phyloP scores from a whole-genome alignment of 2,329 filamentous ascomycete genomes.

The Colletotrichum camelliae region DNA sequence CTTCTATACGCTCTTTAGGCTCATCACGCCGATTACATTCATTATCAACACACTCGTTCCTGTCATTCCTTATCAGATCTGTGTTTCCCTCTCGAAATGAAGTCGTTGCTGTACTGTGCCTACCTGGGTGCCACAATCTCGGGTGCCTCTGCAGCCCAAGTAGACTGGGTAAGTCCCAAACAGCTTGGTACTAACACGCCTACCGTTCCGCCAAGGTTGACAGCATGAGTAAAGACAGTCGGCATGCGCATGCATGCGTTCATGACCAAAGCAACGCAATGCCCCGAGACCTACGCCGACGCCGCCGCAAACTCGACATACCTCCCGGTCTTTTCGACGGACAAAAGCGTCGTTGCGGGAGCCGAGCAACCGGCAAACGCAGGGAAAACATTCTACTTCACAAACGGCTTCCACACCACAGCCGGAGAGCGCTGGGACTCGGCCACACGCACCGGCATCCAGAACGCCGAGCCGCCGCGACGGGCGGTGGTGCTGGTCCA shows the following conservation, averaged over 20 bases:
- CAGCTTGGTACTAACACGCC: neutral
- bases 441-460: neutral
- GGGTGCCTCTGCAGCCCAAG: neutral
- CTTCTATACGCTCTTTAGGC: neutral
- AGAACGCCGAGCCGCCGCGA: neutral
- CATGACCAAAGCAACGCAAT: neutral
- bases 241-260: neutral
- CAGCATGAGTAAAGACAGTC: neutral
- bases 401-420: neutral
- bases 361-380: neutral
- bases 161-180: neutral
- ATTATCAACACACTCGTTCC: neutral
- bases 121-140: rapidly evolving
- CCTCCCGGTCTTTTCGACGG: neutral
- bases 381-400: neutral
- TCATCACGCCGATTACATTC: neutral
- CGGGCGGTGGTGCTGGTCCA: neutral
- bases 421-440: neutral
- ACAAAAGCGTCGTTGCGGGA: neutral
- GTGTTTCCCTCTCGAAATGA: neutral
- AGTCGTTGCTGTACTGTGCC: neutral
- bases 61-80: neutral
- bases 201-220: neutral
- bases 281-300: neutral
- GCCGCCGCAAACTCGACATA: neutral